Evolutionary conservation across 768 basidiomycete species (phyloP), one percentile per base, ranked within the genome.

Genomic region (Leucocoprinus birnbaumii): DNA sequence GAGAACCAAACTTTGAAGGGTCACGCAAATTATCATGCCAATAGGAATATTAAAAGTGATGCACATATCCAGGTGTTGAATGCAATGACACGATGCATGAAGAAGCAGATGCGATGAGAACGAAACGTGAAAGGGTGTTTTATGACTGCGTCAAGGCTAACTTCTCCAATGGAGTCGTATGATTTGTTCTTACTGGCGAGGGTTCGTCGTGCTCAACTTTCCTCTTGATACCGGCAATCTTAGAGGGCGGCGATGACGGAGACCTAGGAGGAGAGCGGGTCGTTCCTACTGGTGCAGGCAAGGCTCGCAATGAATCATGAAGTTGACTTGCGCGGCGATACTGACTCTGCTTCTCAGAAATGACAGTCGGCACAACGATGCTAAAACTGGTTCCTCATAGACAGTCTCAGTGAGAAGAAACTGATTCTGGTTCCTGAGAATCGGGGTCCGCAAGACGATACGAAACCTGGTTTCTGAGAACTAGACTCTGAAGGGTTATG

Each of bases 121-220:
- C 35, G n/a, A 43, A 31, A 43, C 45, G 50, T 45, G 50, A 31
- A 27, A 46, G n/a, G 31, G 44, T 44, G 26, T 22, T 26, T 57
- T 58, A 59, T 58, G 62, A 60, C 54, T 59, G 56, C 55, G 50
- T 55, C 59, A 88, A 65, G 22, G 85, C 84, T 49, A 84, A 56
- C 67, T 85, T 89, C 74, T 91, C 91, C 62, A 76, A 64, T 2
- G 86, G 86, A 46, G 88, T 87, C 37, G 80, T 84, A 51, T 75
- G 76, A 51, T 73, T 74, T 51, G 63, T 71, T 62, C 76, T 75
- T 61, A 67, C 59, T 60, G 70, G 43, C 19, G 37, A n/a, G 37
- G 26, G 18, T 24, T 26, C 53, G 53, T 73, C 67, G 48, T 67
- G 63, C 62, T 80, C 83, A 65, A 82, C 82, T 80, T 92, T 92